Evolutionary conservation across 805 yeast genomes (phyloP).

Genomic region (Yamadazyma tumulicola): DNA sequence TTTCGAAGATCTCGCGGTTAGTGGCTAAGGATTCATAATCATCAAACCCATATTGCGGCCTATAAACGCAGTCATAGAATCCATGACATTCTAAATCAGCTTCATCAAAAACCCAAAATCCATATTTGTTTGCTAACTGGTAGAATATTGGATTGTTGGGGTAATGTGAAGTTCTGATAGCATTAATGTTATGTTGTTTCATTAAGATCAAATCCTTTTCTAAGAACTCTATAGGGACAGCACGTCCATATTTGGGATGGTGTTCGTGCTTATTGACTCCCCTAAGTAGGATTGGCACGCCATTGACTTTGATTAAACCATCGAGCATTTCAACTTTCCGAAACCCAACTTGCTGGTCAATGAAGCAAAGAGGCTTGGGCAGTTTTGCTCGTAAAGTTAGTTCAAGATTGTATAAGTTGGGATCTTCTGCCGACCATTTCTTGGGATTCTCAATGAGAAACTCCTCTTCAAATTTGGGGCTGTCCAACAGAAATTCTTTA

Average conservation of each 20-base stretch:
- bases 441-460: conserved; percentile 15
- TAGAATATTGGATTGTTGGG: conserved; percentile 32
- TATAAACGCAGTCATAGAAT: conserved; percentile 16
- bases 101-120: conserved; percentile 35
- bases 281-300: conserved; percentile 22
- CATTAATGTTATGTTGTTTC: conserved; percentile 33
- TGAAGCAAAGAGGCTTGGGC: conserved; percentile 11
- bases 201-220: conserved; percentile 26
- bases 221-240: conserved; percentile 30
- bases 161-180: conserved; percentile 34
- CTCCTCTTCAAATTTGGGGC: not conserved
- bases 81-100: conserved; percentile 39
- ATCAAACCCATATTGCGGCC: conserved; percentile 8
- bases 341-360: conserved; percentile 25
- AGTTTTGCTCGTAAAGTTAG: too few relatives aligned
- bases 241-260: conserved; percentile 29
- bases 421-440: conserved; percentile 33
- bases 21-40: conserved; percentile 10
- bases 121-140: conserved; percentile 25
- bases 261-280: conserved; percentile 38
- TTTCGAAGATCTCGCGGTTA: conserved; percentile 8
- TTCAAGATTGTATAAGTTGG: conserved; percentile 21
- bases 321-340: conserved; percentile 21
- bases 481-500: not conserved
- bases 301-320: conserved; percentile 27